Evolutionary conservation across 2,329 filamentous ascomycete species (phyloP).

Genomic region (Emericellopsis atlantica): DNA sequence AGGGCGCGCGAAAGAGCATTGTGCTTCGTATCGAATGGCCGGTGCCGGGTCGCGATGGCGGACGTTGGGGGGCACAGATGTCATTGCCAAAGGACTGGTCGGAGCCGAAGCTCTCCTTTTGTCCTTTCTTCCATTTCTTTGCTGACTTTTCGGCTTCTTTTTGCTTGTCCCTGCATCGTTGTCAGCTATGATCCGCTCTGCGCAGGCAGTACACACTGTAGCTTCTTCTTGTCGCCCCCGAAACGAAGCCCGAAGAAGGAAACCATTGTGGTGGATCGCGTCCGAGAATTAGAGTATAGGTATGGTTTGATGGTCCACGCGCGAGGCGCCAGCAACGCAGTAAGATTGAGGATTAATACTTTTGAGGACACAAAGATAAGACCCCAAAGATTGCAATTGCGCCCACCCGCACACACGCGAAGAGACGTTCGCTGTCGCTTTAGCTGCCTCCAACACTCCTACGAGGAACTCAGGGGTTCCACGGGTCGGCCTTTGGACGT

Average conservation of each 20-base stretch:
- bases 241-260: conserved; percentile 47
- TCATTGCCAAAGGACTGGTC: conserved; percentile 23
- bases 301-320: too few species aligned
- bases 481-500: not conserved
- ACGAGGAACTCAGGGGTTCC: too few species aligned
- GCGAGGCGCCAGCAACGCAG: not conserved
- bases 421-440: too few species aligned
- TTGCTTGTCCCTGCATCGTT: conserved; percentile 8
- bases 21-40: conserved; percentile 18
- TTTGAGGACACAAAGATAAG: too few species aligned
- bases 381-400: too few species aligned
- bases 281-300: too few species aligned
- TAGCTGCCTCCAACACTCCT: too few species aligned
- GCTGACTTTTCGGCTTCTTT: conserved; percentile 8
- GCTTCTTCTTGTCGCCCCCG: conserved; percentile 44
- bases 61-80: conserved; percentile 20
- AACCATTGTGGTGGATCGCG: conserved; percentile 28
- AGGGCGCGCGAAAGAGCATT: conserved; percentile 19
- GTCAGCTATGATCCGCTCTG: not conserved
- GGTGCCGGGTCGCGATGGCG: conserved; percentile 24
- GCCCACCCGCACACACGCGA: too few species aligned
- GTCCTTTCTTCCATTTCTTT: conserved; percentile 16
- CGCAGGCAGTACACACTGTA: conserved; percentile 20
- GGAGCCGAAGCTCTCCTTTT: conserved; percentile 18
- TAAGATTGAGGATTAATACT: not conserved